A percentile compares a stretch with the other conserved stretches of the same genome.
phyloP scores from a whole-genome alignment of 148 eudicot genomes.

The Selenicereus undatus region DNA sequence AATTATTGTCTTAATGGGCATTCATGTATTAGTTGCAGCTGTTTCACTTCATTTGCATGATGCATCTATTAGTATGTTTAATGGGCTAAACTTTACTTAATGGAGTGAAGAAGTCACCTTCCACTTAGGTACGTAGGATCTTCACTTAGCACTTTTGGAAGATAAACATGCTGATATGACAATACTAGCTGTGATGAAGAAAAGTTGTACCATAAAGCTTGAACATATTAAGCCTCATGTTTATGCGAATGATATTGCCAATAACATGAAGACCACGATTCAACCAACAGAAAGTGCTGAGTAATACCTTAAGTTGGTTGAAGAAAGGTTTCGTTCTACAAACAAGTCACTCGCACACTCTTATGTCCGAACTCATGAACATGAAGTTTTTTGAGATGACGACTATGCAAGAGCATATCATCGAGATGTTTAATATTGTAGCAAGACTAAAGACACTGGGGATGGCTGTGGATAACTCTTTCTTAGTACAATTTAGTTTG shows the following conservation, averaged over 20 bases:
- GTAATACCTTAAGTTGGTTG: not conserved
- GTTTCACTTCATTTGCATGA: not conserved
- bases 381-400: slow-evolving; percentile 11
- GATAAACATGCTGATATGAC: not conserved
- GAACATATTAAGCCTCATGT: slow-evolving; percentile 6
- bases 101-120: not conserved
- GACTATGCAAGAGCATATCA: not conserved
- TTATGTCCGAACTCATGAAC: slow-evolving; percentile 10
- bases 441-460: too few relatives aligned
- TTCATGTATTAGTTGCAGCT: too few relatives aligned
- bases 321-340: slow-evolving; percentile 8
- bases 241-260: slow-evolving; percentile 6
- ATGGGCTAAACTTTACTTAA: not conserved
- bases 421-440: slow-evolving; percentile 22
- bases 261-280: not conserved
- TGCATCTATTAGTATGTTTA: not conserved
- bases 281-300: not conserved
- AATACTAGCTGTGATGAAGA: not conserved
- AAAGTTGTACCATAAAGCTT: not conserved
- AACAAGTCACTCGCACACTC: slow-evolving; percentile 20
- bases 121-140: not conserved
- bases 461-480: too few relatives aligned
- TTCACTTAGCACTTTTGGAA: not conserved
- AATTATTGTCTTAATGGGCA: too few relatives aligned
- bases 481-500: too few relatives aligned